Evolutionary conservation across 164 flowering plant species (phyloP).

Genomic region (Magnolia kwangsiensis): DNA sequence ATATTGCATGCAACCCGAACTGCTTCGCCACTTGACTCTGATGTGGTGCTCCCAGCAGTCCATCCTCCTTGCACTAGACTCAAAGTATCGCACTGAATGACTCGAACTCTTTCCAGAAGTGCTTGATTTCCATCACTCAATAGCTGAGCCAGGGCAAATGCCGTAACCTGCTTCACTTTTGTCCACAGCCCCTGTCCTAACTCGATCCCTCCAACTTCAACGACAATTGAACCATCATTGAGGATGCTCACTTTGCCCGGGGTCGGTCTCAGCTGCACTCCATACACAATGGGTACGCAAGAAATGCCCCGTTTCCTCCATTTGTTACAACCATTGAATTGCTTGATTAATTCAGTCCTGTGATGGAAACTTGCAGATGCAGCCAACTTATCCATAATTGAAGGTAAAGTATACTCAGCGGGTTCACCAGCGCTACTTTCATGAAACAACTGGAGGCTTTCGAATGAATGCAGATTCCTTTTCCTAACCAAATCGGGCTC

Average conservation of each 20-base stretch:
- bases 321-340: conserved; percentile 48
- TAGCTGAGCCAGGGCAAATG: conserved; percentile 61
- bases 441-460: conserved; percentile 56
- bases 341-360: conserved; percentile 40
- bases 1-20: conserved; percentile 65
- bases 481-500: conserved; percentile 65
- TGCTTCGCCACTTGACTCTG: conserved; percentile 89
- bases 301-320: conserved; percentile 87
- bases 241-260: conserved; percentile 89
- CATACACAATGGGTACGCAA: conserved; percentile 57
- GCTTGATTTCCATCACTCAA: conserved; percentile 42
- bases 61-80: conserved; percentile 83
- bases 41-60: conserved; percentile 90
- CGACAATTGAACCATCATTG: conserved; percentile 78
- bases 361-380: conserved; percentile 40
- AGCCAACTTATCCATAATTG: conserved; percentile 57
- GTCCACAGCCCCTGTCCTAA: conserved; percentile 97
- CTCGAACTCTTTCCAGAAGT: conserved; percentile 61
- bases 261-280: conserved; percentile 49
- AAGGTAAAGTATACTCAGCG: conserved; percentile 66
- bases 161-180: conserved; percentile 82
- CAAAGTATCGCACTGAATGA: conserved; percentile 78
- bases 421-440: conserved; percentile 41
- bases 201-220: conserved; percentile 94
- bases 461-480: conserved; percentile 60